These are phyloP conservation scores for Phascolomyces articulosus DNA, from an alignment of 371 early-diverging fungal species.

Conservation along the genomic window DNA sequence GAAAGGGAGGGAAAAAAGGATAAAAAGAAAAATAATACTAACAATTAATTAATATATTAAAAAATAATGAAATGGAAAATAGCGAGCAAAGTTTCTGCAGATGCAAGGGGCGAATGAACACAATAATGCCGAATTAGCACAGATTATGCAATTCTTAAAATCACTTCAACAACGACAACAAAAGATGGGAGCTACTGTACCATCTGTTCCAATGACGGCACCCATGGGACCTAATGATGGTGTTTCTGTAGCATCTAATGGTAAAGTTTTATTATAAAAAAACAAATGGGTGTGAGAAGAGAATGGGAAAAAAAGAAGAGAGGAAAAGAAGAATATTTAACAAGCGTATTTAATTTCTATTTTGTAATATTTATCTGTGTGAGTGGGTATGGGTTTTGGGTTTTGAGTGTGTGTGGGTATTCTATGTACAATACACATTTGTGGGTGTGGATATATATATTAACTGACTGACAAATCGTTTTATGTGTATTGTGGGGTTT, in stretches of 20 bases:
- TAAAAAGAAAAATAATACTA: background rate
- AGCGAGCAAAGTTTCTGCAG: conserved; percentile 51
- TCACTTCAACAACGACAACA: conserved; percentile 36
- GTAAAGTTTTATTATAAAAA: background rate
- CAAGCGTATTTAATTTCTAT: conserved; percentile 1
- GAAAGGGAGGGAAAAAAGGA: background rate
- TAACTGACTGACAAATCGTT: too few species aligned
- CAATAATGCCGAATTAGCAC: conserved; percentile 68
- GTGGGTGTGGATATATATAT: background rate
- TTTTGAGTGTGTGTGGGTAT: background rate
- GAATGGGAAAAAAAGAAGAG: background rate
- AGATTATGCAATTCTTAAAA: conserved; percentile 63
- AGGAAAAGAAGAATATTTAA: background rate
- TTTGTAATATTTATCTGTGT: background rate
- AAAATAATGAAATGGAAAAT: too few species aligned
- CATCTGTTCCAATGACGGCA: background rate
- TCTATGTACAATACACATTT: background rate
- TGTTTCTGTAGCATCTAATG: background rate
- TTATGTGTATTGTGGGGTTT: too few species aligned
- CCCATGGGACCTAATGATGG: conserved; percentile 4
- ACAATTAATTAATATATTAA: background rate
- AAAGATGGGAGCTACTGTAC: background rate
- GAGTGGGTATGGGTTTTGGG: too few species aligned
- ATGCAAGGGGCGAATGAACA: conserved; percentile 71
- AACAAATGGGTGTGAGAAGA: background rate